Evolutionary conservation across 2,329 filamentous ascomycete species (phyloP).

Genomic region (Cadophora sp.): DNA sequence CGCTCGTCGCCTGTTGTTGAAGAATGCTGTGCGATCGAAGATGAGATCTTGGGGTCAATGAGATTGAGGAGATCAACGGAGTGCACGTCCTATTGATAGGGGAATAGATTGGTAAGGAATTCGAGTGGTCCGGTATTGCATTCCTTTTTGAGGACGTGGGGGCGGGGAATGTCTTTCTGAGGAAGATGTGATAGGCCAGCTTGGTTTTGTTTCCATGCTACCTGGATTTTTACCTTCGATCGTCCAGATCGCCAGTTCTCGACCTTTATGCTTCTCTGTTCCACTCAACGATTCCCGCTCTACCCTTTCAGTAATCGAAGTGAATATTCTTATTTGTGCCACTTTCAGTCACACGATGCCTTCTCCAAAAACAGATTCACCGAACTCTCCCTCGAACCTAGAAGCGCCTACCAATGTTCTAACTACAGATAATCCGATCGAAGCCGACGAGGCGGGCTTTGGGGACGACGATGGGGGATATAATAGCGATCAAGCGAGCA

Average conservation of each 20-base stretch:
- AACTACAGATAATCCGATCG: not conserved
- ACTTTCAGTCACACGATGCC: not conserved
- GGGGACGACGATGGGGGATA: conserved; percentile 20
- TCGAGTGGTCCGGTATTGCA: not conserved
- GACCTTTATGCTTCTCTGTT: conserved; percentile 1
- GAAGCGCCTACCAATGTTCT: not conserved
- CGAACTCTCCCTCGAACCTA: not conserved
- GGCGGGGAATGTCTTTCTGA: not conserved
- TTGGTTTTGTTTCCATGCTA: not conserved
- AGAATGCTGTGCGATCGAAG: not conserved
- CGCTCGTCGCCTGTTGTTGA: not conserved
- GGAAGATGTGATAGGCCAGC: not conserved
- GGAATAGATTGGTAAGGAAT: not conserved
- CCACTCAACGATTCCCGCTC: not conserved
- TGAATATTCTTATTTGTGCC: not conserved
- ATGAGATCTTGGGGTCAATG: not conserved
- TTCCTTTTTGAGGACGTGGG: not conserved
- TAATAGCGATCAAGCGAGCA: conserved; percentile 12
- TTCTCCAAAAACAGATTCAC: not conserved
- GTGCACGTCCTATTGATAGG: not conserved
- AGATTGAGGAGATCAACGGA: not conserved
- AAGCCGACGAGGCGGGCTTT: not conserved
- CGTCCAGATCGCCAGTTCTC: not conserved
- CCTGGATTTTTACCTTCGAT: not conserved
- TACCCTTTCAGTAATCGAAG: not conserved